Conservation (phyloP, 2,329 filamentous ascomycete species). For the Cryphonectria nitschkei region DNA sequence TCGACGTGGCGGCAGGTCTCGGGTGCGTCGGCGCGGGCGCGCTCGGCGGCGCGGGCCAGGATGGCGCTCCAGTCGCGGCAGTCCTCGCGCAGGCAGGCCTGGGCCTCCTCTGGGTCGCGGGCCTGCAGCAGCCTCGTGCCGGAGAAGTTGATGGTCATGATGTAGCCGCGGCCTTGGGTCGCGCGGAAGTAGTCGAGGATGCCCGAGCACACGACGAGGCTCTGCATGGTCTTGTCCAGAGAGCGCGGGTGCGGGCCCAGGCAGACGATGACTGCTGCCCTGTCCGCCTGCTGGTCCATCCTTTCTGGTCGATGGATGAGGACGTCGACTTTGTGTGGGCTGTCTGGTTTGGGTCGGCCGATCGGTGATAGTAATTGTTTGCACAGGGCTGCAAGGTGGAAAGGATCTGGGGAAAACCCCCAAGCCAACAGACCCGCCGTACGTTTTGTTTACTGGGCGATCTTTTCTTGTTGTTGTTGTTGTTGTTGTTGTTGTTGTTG, state of each 20-base stretch:
- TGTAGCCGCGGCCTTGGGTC: slow-evolving; percentile 21
- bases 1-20: slow-evolving; percentile 19
- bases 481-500: neutral
- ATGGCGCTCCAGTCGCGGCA: slow-evolving; percentile 20
- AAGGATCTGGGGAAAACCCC: too few species aligned
- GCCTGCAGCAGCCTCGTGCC: slow-evolving; percentile 40
- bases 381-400: too few species aligned
- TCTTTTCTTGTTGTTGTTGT: neutral
- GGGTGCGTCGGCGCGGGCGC: slow-evolving; percentile 15
- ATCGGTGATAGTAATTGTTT: neutral
- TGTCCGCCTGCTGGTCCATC: slow-evolving; percentile 5
- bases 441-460: neutral
- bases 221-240: slow-evolving; percentile 24
- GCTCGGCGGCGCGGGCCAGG: slow-evolving; percentile 21
- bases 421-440: neutral
- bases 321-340: neutral
- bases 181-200: slow-evolving; percentile 26
- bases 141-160: slow-evolving; percentile 29
- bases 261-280: slow-evolving; percentile 24
- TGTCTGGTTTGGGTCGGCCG: neutral
- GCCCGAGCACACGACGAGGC: slow-evolving; percentile 23
- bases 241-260: slow-evolving; percentile 21
- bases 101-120: slow-evolving; percentile 29
- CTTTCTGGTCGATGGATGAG: neutral
- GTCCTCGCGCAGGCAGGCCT: slow-evolving; percentile 25